Base-by-base conservation (phyloP, 495 filamentous ascomycete species). In the Aspergillus nidulans region DNA sequence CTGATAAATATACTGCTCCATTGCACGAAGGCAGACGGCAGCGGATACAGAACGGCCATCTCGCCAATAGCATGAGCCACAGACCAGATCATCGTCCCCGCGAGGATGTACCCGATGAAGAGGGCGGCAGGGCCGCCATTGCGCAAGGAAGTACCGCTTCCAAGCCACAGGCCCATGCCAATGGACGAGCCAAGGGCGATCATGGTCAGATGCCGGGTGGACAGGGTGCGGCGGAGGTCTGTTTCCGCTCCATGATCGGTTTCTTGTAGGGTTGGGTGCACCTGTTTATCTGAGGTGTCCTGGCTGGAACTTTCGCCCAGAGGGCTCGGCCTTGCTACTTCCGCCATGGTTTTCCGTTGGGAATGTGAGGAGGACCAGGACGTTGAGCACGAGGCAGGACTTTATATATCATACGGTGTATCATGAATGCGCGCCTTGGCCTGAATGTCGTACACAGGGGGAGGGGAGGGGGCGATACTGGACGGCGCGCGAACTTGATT, bases 11-110 rank as follows among this genome's bases (percentile, higher is more conserved):
- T 73, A 40, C 57, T 61, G 3, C 70, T 61, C 68, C 76, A 77
- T 50, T 72, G 74, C 42, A 69, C 73, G 58, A 79, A 78, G 23
- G 68, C 77, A 45, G 72, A 83, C 9, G 81, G 80, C 9, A 82
- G 77, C 9, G 85, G 85, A 60, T 84, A 73, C 52, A 79, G 55
- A 34, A 76, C 68, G 5, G 75, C 70, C 61, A 79, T 55, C 61
- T 79, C 76, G 24, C 70, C 76, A 15, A 79, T 66, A 15, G 70
- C 68, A 36, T 78, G 65, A 40, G 65, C 66, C 55, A 72, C 60
- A 43, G 64, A 60, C 69, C 66, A 70, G 19, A 69, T 51, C 46
- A 74, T 64, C 16, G 65, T 63, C 0, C 60, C 65, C 56, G 67
- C 56, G 19, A 78, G 55, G 25, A 70, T 60, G 49, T 74, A 69